phyloP scores from a whole-genome alignment of 805 yeast genomes.

The Metschnikowia borealis region DNA sequence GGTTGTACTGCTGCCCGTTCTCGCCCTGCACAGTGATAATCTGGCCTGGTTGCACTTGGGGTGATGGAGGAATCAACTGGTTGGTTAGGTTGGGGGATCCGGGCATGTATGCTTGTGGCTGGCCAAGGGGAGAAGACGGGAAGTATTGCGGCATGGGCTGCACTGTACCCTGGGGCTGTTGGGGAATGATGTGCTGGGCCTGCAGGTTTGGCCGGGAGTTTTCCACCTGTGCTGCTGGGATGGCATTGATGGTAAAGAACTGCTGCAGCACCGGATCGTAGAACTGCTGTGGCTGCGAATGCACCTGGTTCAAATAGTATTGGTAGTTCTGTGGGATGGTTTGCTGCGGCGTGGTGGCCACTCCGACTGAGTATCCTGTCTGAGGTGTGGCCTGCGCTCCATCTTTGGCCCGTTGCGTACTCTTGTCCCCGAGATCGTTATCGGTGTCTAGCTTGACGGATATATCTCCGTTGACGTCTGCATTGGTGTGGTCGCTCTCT shows the following conservation, averaged over 20 bases:
- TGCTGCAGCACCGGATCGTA: conserved; percentile 45
- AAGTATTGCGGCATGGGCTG: conserved; percentile 33
- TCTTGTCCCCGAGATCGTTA: neutral
- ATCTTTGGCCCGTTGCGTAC: neutral
- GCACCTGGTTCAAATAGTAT: conserved; percentile 20
- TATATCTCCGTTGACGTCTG: conserved; percentile 12
- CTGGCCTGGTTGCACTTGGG: conserved; percentile 10
- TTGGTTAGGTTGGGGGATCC: conserved; percentile 11
- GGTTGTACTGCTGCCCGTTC: conserved; percentile 6
- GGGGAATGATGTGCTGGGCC: neutral
- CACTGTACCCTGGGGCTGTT: neutral
- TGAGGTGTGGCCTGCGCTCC: neutral
- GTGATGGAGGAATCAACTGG: conserved; percentile 4
- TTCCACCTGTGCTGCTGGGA: conserved; percentile 24
- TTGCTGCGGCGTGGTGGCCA: conserved; percentile 14
- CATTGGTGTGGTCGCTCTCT: conserved; percentile 21
- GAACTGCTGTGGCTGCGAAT: conserved; percentile 36
- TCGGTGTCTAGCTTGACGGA: conserved; percentile 3
- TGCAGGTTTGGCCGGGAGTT: conserved; percentile 22
- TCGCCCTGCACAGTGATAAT: conserved; percentile 7
- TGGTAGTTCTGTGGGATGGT: conserved; percentile 18
- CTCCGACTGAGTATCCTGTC: conserved; percentile 1
- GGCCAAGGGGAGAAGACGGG: conserved; percentile 31
- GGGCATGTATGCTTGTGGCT: conserved; percentile 8
- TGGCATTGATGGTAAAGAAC: conserved; percentile 37